These are phyloP conservation scores for Saraca asoca DNA, from an alignment of 331 rosid genomes.

Conservation along the genomic window DNA sequence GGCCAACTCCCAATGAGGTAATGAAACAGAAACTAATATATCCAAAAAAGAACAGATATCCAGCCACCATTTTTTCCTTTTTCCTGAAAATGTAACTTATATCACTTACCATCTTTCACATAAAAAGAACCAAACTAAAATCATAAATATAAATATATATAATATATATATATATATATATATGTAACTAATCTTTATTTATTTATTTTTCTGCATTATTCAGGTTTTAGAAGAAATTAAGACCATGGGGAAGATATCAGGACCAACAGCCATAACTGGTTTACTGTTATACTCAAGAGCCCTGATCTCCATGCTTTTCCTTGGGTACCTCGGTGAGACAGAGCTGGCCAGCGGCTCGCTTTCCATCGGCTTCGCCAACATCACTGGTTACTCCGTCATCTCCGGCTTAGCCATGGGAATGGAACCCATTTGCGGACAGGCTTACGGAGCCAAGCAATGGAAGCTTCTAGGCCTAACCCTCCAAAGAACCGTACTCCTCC, in stretches of 20 bases:
- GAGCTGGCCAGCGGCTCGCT: constrained; percentile 96
- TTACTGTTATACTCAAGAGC: constrained; percentile 77
- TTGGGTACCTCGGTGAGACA: constrained; percentile 85
- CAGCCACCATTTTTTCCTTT: constrained; percentile 20
- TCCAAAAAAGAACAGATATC: neutral
- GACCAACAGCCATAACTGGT: constrained; percentile 79
- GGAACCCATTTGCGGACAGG: constrained; percentile 98
- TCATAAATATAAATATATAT: neutral
- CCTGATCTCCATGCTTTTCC: constrained; percentile 96
- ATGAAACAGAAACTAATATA: neutral
- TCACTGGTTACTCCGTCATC: constrained; percentile 94
- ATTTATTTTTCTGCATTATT: constrained; percentile 20
- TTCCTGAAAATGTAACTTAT: constrained; percentile 24
- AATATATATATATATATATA: neutral
- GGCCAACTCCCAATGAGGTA: constrained; percentile 94
- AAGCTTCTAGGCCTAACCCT: constrained; percentile 79
- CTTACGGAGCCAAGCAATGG: constrained; percentile 80
- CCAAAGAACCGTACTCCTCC: constrained; percentile 79
- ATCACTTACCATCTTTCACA: constrained; percentile 20
- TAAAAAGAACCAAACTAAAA: constrained; percentile 20
- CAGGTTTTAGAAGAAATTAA: constrained; percentile 78
- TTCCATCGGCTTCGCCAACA: constrained; percentile 90
- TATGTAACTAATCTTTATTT: neutral
- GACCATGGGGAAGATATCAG: constrained; percentile 82
- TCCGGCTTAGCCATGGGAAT: constrained; percentile 98